Base-by-base conservation (phyloP, 2,329 filamentous ascomycete genomes). In the Trichophyton benhamiae region DNA sequence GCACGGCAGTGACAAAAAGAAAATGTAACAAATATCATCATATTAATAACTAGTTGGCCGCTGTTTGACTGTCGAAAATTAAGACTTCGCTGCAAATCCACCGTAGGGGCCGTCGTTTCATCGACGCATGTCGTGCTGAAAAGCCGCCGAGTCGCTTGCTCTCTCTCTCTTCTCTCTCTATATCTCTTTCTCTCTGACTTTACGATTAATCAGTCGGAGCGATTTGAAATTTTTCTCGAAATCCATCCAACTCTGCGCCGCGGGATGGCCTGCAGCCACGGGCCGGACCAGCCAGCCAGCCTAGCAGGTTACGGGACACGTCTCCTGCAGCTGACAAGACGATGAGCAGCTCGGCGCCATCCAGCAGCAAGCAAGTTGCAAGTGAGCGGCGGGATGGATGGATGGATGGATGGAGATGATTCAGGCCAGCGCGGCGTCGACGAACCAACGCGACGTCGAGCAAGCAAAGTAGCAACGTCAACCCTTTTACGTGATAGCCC, bases 191-290 rank as follows among this genome's bases (percentile, higher is more conserved):
- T 30, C 27, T 38, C 33, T 38, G 2, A 38, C 33, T 25, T 6
- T 13, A 33, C 27, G 15, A 55, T 27, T 33, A 36, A 36, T 55
- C 30, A 55, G 52, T 36, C 52, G 27, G 52, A 27, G n/a, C 52
- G 52, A 33, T 36, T 55, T 55, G 52, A 33, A 55, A 33, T 20
- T 55, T 55, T 36, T 55, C 52, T 55, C 52, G 52, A 55, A 36
- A 55, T 15, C 11, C 30, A 27, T 44, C 27, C 27, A 36, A n/a
- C 52, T 55, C 9, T 52, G 20, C 46, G 25, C 46, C 22, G 13
- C 46, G 22, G 46, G 20, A 52, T 52, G 46, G 2, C 7, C 46
- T 52, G 46, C 46, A 52, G 46, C 46, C 20, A 11, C 46, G 46
- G 46, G 20, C 46, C 46, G 30, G 52, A 15, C 15, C 41, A 44